These are phyloP conservation scores for Camellia lanceoleosa DNA, from an alignment of 148 eudicot genomes.

Conservation along the genomic window DNA sequence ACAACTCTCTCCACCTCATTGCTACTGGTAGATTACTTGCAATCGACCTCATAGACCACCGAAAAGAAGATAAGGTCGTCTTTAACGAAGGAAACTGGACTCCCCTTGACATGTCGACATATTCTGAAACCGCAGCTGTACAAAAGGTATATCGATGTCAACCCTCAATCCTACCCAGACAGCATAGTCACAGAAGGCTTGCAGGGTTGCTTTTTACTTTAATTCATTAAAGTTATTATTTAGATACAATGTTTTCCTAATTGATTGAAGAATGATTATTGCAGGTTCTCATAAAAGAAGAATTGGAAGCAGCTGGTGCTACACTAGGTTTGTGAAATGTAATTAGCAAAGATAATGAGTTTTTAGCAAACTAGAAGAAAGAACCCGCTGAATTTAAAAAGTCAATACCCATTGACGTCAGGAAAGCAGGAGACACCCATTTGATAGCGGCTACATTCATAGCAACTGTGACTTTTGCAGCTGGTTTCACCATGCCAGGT, in stretches of 20 bases:
- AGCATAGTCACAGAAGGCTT: too few relatives aligned
- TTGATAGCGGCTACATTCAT: slow-evolving; percentile 4
- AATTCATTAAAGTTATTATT: too few relatives aligned
- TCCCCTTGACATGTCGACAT: slow-evolving; percentile 13
- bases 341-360: too few relatives aligned
- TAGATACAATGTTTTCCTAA: too few relatives aligned
- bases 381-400: neutral
- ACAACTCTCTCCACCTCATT: slow-evolving; percentile 26
- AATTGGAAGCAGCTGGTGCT: too few relatives aligned
- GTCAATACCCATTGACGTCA: neutral
- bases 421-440: neutral
- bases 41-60: neutral
- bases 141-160: too few relatives aligned
- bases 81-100: slow-evolving; percentile 17
- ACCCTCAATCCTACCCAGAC: too few relatives aligned
- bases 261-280: too few relatives aligned
- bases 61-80: neutral
- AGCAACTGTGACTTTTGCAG: slow-evolving; percentile 9
- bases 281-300: too few relatives aligned
- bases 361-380: neutral
- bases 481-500: slow-evolving; percentile 3
- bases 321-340: too few relatives aligned
- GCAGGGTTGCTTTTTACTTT: too few relatives aligned
- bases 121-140: too few relatives aligned
- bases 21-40: neutral